Conservation (phyloP, 495 filamentous ascomycete genomes). For the Aspergillus coremiiformis region DNA sequence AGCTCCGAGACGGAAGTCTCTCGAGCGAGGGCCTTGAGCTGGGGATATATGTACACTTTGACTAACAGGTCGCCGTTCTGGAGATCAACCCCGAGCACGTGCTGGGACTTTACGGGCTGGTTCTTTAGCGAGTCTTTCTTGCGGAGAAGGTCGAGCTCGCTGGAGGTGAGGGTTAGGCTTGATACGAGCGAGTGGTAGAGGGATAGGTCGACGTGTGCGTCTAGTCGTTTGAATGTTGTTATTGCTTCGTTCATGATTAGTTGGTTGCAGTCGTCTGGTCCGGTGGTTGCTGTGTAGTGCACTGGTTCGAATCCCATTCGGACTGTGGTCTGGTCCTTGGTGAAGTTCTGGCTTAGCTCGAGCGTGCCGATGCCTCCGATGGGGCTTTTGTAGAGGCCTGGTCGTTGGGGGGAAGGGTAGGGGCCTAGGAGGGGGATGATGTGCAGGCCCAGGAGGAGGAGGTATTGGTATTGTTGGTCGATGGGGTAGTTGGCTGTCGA, state of each 20-base stretch:
- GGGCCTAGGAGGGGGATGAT: slow-evolving; percentile 9
- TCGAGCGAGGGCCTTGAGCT: not conserved
- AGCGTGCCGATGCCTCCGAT: not conserved
- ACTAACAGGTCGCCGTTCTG: not conserved
- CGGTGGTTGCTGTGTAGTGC: not conserved
- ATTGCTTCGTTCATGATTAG: not conserved
- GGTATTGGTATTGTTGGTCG: slow-evolving; percentile 11
- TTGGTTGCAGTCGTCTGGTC: not conserved
- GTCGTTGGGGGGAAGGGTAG: not conserved
- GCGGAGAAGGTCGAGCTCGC: not conserved
- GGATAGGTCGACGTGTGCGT: not conserved
- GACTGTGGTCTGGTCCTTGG: not conserved
- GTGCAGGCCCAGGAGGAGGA: slow-evolving; percentile 5
- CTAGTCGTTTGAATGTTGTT: not conserved
- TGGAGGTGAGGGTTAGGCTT: not conserved
- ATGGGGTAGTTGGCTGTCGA: slow-evolving; percentile 5
- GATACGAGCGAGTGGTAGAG: not conserved
- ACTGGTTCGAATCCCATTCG: not conserved
- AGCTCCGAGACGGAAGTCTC: not conserved
- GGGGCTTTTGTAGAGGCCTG: not conserved
- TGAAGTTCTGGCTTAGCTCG: slow-evolving; percentile 7
- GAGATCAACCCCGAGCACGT: not conserved
- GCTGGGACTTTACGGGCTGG: not conserved
- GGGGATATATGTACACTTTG: slow-evolving; percentile 4
- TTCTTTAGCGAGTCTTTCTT: not conserved